phyloP scores from a whole-genome alignment of 768 basidiomycete genomes.

The Phanerochaete carnosa region DNA sequence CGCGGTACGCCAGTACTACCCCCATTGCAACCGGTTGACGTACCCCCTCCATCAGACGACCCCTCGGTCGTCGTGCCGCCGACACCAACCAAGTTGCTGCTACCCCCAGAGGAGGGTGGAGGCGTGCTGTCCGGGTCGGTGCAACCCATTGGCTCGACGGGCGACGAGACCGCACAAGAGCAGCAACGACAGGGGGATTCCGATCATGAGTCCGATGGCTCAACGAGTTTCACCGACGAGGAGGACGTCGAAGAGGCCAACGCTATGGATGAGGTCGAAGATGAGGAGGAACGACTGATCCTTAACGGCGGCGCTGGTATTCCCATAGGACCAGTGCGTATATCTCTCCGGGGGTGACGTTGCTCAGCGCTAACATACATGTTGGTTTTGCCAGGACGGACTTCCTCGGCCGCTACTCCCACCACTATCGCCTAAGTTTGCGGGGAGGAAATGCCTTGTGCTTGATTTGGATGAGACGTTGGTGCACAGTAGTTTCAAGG shows the following conservation, averaged over 20 bases:
- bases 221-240: slow-evolving; percentile 47
- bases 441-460: slow-evolving; percentile 91
- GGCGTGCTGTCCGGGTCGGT: slow-evolving; percentile 91
- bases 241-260: slow-evolving; percentile 56
- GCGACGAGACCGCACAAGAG: slow-evolving; percentile 30
- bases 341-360: not conserved
- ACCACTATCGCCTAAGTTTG: slow-evolving; percentile 74
- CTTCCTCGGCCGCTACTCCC: slow-evolving; percentile 84
- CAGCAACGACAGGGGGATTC: slow-evolving; percentile 37
- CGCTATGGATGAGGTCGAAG: slow-evolving; percentile 62
- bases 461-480: slow-evolving; percentile 97
- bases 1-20: slow-evolving; percentile 15
- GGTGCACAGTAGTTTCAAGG: slow-evolving; percentile 98
- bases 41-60: slow-evolving; percentile 28
- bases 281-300: slow-evolving; percentile 89
- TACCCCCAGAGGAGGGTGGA: slow-evolving; percentile 74
- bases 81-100: slow-evolving; percentile 42
- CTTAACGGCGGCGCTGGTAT: slow-evolving; percentile 92
- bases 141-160: slow-evolving; percentile 84
- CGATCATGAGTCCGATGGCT: slow-evolving; percentile 52
- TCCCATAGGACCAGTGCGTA: slow-evolving; percentile 83
- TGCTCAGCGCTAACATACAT: slow-evolving; percentile 11
- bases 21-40: slow-evolving; percentile 23
- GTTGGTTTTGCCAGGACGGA: slow-evolving; percentile 61
- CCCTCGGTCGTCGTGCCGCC: slow-evolving; percentile 43